Evolutionary conservation across 306 rosid genomes (phyloP), one percentile per base, ranked within the genome.

Genomic region (Dryas drummondii): DNA sequence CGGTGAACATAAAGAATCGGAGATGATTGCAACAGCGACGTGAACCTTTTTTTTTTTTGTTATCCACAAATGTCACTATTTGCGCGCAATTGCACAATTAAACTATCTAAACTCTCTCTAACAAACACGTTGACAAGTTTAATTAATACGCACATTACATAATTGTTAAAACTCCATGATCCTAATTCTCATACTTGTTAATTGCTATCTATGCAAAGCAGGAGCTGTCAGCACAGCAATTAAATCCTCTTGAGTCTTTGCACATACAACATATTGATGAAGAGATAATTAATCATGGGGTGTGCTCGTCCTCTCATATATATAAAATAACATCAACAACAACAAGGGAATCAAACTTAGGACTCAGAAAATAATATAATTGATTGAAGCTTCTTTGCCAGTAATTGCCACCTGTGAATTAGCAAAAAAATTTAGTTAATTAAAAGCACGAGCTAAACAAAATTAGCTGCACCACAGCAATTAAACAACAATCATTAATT

Each of bases 11-110:
- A 58, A 26, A 58, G 57, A 26, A 72, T 46, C 6, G 58, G 17
- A 26, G 48, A 72, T 47, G 48, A 72, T 72, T 46, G 47, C 55
- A 72, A 72, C 76, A 56, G 17, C n/a, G 47, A 56, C 55, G 19
- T 63, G 32, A 2, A 10, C 57, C 58, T 46, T 72, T 58, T 58
- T 72, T 58, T 58, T 46, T 72, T 46, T 58, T 68, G 27, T 58
- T 47, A 72, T 58, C 76, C 51, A 4, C 45, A 58, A 22, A 46
- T 27, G 57, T 58, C 57, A 46, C 37, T 32, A 2, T 1, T 32
- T 14, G 57, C n/a, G n/a, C n/a, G n/a, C 10, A 48, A 72, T 22
- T 17, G 7, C 13, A 1, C 7, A n/a, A 63, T 9, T 5, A 58
- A 58, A 72, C 41, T 54, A 56, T 48, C 37, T 41, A 41, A 49